Conservation (phyloP, 2,329 filamentous ascomycete species). For the Daldinia sp. region DNA sequence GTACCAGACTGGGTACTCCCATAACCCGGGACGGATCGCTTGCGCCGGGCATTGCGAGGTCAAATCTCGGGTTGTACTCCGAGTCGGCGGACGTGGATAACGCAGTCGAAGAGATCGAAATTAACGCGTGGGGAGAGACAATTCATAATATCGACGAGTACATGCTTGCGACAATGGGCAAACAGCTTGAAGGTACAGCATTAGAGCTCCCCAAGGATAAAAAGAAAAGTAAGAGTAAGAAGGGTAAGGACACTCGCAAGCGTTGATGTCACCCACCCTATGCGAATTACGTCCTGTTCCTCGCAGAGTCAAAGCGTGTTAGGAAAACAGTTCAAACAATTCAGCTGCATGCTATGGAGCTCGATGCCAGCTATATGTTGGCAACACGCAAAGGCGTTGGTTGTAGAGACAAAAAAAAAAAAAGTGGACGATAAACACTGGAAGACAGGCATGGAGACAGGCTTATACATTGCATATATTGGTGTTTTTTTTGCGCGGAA, state of each 20-base stretch:
- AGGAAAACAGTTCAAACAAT: neutral
- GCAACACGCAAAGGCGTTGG: conserved; percentile 18
- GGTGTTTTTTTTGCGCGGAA: conserved; percentile 19
- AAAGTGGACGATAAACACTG: conserved; percentile 1
- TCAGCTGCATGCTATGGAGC: conserved; percentile 27
- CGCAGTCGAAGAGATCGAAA: conserved; percentile 59
- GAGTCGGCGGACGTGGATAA: conserved; percentile 54
- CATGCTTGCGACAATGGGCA: conserved; percentile 77
- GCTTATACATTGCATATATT: conserved; percentile 38
- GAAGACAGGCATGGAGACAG: conserved; percentile 9
- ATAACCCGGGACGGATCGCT: conserved; percentile 53
- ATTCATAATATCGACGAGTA: conserved; percentile 79
- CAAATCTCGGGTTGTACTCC: conserved; percentile 55
- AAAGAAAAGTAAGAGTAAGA: conserved; percentile 71
- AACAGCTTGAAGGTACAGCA: conserved; percentile 68
- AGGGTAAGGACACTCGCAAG: conserved; percentile 69
- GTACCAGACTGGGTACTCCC: conserved; percentile 65
- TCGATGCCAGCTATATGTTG: conserved; percentile 5
- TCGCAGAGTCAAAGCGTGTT: neutral
- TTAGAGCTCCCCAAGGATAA: conserved; percentile 74
- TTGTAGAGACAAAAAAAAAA: conserved; percentile 12
- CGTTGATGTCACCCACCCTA: conserved; percentile 49
- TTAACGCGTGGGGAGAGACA: conserved; percentile 69
- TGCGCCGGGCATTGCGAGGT: conserved; percentile 49
- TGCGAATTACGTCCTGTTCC: conserved; percentile 2